Evolutionary conservation across 106 monocot species (phyloP).

Genomic region (Dendrobium officinale): DNA sequence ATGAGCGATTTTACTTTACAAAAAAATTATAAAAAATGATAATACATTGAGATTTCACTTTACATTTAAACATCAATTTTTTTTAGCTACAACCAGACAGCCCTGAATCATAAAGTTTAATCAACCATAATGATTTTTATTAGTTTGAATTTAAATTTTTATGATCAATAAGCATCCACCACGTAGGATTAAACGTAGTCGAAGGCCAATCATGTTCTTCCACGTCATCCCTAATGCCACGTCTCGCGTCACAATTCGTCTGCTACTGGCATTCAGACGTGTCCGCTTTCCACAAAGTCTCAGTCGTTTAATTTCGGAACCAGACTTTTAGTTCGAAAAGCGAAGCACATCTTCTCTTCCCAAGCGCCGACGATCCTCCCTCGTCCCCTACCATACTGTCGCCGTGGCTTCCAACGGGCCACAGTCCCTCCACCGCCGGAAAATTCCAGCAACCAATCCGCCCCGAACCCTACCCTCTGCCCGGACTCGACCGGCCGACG

Average conservation of each 20-base stretch:
- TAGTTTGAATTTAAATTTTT: too few relatives aligned
- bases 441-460: slow-evolving; percentile 18
- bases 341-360: too few relatives aligned
- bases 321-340: too few relatives aligned
- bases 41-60: too few relatives aligned
- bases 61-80: too few relatives aligned
- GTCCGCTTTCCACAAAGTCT: not conserved
- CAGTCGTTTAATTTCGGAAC: not conserved
- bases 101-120: too few relatives aligned
- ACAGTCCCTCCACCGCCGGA: slow-evolving; percentile 35
- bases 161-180: too few relatives aligned
- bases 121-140: too few relatives aligned
- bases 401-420: slow-evolving; percentile 53
- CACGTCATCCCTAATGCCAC: slow-evolving; percentile 3
- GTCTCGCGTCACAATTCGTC: not conserved
- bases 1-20: too few relatives aligned
- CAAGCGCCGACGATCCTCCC: not conserved
- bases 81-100: too few relatives aligned
- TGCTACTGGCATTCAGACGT: not conserved
- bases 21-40: too few relatives aligned
- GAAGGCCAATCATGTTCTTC: not conserved
- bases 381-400: not conserved
- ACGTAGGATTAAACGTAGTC: too few relatives aligned
- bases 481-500: not conserved
- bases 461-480: slow-evolving; percentile 1